These are phyloP conservation scores for Eucalyptus leucophloia DNA, from an alignment of 345 rosid species.

Conservation along the genomic window DNA sequence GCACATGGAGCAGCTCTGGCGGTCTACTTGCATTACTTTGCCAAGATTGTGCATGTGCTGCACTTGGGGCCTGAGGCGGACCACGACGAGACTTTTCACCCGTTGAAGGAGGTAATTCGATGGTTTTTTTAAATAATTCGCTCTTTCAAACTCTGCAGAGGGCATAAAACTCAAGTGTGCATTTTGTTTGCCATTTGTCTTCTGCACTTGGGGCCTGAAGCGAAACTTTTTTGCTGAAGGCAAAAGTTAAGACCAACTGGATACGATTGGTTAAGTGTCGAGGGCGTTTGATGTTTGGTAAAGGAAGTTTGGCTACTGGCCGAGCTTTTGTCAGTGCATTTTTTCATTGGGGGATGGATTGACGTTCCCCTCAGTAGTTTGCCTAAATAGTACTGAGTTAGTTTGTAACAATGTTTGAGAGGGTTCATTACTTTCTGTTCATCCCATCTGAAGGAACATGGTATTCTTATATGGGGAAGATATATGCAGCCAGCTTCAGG, in stretches of 20 bases:
- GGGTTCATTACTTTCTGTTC: neutral
- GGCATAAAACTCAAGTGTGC: too few relatives aligned
- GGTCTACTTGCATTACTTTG: constrained; percentile 90
- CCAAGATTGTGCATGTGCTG: constrained; percentile 65
- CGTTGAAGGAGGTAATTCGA: constrained; percentile 50
- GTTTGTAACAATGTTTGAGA: neutral
- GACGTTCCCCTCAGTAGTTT: neutral
- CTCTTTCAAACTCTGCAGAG: neutral
- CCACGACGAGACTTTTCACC: constrained; percentile 28
- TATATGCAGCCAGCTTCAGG: neutral
- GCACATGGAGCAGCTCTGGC: constrained; percentile 93
- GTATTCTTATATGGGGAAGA: neutral
- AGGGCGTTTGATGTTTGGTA: too few relatives aligned
- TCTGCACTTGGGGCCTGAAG: too few relatives aligned
- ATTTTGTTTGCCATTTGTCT: too few relatives aligned
- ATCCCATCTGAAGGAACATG: neutral
- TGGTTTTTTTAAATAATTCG: neutral
- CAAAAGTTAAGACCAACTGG: neutral
- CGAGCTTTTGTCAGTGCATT: too few relatives aligned
- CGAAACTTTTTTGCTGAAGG: too few relatives aligned
- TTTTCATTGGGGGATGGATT: neutral
- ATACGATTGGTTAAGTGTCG: neutral
- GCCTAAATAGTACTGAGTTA: neutral
- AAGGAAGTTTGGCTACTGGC: too few relatives aligned
- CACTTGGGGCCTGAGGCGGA: neutral